phyloP scores from a whole-genome alignment of 352 stramenopile species.

The Phytophthora aleatoria region DNA sequence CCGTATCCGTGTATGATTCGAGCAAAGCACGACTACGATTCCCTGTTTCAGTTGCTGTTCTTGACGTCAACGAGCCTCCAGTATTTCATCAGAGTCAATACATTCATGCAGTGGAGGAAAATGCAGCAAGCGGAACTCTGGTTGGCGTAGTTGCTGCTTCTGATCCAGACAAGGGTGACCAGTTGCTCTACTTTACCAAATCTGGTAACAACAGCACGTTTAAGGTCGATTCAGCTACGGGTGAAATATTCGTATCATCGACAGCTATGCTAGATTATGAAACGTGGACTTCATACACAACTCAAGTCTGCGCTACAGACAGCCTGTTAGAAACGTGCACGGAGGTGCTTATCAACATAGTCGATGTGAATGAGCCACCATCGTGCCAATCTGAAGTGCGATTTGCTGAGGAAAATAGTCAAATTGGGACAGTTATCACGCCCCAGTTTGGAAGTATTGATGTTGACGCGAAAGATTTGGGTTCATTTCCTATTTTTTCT shows the following conservation, averaged over 20 bases:
- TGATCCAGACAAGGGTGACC: constrained; percentile 20
- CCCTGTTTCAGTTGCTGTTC: constrained; percentile 8
- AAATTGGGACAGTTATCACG: constrained; percentile 12
- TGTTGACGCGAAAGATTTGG: constrained; percentile 13
- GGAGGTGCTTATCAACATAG: constrained; percentile 7
- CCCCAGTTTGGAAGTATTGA: constrained; percentile 19
- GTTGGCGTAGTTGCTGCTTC: constrained; percentile 18
- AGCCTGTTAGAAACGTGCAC: constrained; percentile 8
- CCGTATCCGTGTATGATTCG: constrained; percentile 27
- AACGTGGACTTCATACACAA: constrained; percentile 7
- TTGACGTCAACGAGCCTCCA: constrained; percentile 32
- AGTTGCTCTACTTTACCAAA: constrained; percentile 15
- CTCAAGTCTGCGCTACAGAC: constrained; percentile 23
- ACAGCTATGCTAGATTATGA: constrained; percentile 23
- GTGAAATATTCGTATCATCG: constrained; percentile 8
- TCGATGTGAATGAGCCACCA: constrained; percentile 32
- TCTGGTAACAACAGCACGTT: neutral
- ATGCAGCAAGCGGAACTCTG: constrained; percentile 1
- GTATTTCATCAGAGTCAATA: constrained; percentile 17
- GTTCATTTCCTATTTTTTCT: constrained; percentile 1
- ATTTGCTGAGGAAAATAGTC: constrained; percentile 29
- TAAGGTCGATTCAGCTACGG: constrained; percentile 8
- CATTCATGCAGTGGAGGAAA: constrained; percentile 20
- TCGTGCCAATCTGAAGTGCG: constrained; percentile 19
- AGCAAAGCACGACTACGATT: constrained; percentile 10